phyloP scores from a whole-genome alignment of 2,329 filamentous ascomycete genomes.

The Arachnomyces sp. region DNA sequence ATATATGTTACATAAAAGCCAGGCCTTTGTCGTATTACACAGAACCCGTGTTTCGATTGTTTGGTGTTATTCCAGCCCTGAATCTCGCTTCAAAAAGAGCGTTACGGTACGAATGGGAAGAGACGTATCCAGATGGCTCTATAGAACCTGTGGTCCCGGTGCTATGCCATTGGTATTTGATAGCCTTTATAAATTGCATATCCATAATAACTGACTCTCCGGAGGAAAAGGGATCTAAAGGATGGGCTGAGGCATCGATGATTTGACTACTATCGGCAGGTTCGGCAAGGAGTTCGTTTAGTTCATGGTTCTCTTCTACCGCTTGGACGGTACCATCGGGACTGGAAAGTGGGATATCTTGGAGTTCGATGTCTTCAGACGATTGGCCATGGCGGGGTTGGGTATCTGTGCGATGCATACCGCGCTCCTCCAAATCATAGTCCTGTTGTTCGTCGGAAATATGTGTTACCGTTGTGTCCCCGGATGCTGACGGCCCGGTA shows the following conservation, averaged over 20 bases:
- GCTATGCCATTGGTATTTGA: constrained; percentile 32
- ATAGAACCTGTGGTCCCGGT: too few relatives aligned
- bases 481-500: constrained; percentile 7
- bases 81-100: neutral
- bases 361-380: constrained; percentile 35
- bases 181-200: constrained; percentile 26
- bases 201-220: constrained; percentile 33
- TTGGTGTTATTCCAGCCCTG: too few relatives aligned
- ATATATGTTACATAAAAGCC: too few relatives aligned
- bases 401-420: constrained; percentile 38
- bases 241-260: constrained; percentile 16
- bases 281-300: constrained; percentile 28
- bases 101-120: too few relatives aligned
- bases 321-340: constrained; percentile 4
- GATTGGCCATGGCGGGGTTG: constrained; percentile 9
- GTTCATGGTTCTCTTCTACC: constrained; percentile 19
- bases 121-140: too few relatives aligned
- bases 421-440: constrained; percentile 54
- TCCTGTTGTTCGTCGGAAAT: constrained; percentile 43
- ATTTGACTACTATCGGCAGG: constrained; percentile 16
- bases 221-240: constrained; percentile 30
- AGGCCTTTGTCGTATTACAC: too few relatives aligned
- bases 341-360: constrained; percentile 23
- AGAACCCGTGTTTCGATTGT: too few relatives aligned
- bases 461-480: constrained; percentile 17